These are phyloP conservation scores for Trypanosoma vivax DNA, from an alignment of 208 protist species.

Conservation along the genomic window DNA sequence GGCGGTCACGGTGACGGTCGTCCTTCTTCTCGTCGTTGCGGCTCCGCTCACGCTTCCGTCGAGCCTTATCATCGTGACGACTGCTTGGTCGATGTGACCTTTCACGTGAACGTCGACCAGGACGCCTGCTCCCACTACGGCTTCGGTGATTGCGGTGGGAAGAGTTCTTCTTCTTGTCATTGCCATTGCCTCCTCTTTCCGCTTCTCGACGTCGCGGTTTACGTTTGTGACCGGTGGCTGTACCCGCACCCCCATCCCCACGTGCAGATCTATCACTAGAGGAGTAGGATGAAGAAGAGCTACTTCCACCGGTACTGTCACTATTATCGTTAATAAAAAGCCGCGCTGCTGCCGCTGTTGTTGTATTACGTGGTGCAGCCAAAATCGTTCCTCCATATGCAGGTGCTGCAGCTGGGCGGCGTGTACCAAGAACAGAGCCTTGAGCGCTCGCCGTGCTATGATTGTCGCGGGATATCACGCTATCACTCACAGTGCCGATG, in stretches of 20 bases:
- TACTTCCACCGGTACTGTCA: conserved; percentile 7
- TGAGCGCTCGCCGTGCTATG: background rate
- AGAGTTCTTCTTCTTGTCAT: conserved; percentile 18
- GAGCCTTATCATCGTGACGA: conserved; percentile 9
- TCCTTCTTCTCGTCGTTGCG: background rate
- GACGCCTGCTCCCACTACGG: background rate
- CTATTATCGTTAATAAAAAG: conserved; percentile 16
- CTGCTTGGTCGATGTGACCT: conserved; percentile 3
- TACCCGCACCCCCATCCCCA: conserved; percentile 2
- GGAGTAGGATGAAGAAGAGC: conserved; percentile 4
- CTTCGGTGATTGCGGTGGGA: conserved; percentile 7
- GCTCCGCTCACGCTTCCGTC: conserved; percentile 19
- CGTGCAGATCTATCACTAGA: conserved; percentile 6
- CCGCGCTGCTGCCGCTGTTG: background rate
- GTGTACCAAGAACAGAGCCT: conserved; percentile 6
- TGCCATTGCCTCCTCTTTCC: conserved; percentile 4
- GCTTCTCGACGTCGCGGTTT: conserved; percentile 8
- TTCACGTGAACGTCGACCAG: background rate
- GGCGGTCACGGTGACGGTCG: conserved; percentile 14
- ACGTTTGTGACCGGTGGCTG: conserved; percentile 4
- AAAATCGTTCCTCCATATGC: background rate
- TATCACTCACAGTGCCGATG: background rate
- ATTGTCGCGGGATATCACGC: background rate
- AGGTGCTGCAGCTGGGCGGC: background rate
- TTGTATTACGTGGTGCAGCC: conserved; percentile 1